Evolutionary conservation across 345 rosid genomes (phyloP), one percentile per base, ranked within the genome.

Genomic region (Gossypium bickii): DNA sequence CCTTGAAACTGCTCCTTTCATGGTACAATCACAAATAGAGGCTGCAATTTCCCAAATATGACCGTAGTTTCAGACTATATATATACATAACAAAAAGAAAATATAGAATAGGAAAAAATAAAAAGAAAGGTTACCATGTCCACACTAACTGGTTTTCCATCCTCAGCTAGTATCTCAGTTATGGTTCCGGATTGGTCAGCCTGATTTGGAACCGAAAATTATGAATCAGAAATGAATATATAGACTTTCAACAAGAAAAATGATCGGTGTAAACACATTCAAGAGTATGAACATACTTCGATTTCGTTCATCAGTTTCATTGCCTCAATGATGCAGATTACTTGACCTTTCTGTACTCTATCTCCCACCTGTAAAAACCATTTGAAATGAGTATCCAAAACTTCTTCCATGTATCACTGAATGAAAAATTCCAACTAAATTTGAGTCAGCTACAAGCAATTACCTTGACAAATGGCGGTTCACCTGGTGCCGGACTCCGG

Each of bases 271-370:
- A 34, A 34, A 34, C 41, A 34, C 41, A 5, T 5, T 34, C 41
- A 34, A 70, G 16, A 60, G 62, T 18, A 29, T 61, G 61, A 45
- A 66, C 79, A 13, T 79, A 95, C 99, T 85, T 95, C 99, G 27
- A 95, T 93, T 80, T 95, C 99, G 64, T 95, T 95, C 99, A 95
- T 93, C 73, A 95, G 83, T 80, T 95, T 95, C 99, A 95, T 95
- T 72, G 99, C 99, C 83, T 95, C 99, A 24, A 91, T 86, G 80
- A 95, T 93, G 86, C 99, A 93, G 73, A 95, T 29, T 41, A 91
- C 92, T 79, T 95, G 99, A 61, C 99, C 99, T 81, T 93, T 95
- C 88, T 90, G 93, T 80, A 95, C 99, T 75, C 89, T 90, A 71
- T 95, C 99, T 80, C 99, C 99, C 56, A 91, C 96, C 99, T 95